These are phyloP conservation scores for Phytophthora idaei DNA, from an alignment of 352 stramenopile genomes.

Conservation along the genomic window DNA sequence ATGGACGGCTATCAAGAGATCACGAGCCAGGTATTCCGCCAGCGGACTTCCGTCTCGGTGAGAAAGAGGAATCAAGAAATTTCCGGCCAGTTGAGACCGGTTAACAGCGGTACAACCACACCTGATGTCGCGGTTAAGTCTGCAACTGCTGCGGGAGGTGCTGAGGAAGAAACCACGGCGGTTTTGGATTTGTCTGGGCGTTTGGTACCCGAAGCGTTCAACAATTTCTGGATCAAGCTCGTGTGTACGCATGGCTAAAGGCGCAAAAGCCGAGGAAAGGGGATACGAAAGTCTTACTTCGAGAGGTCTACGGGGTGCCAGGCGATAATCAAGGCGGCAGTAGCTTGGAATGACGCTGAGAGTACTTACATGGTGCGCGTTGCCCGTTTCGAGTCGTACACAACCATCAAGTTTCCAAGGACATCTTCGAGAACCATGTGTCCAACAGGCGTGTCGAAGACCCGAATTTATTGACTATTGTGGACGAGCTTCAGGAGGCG, in stretches of 20 bases:
- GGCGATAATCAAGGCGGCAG: slow-evolving; percentile 2
- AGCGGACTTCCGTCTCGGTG: slow-evolving; percentile 5
- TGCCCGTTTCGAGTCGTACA: background rate
- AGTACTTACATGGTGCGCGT: slow-evolving; percentile 1
- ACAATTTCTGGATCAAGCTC: slow-evolving; percentile 18
- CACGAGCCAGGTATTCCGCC: background rate
- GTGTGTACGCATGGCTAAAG: slow-evolving; percentile 14
- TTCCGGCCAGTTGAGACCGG: too few species aligned
- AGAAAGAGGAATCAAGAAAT: slow-evolving; percentile 5
- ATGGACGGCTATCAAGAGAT: slow-evolving; percentile 2
- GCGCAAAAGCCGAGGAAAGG: slow-evolving; percentile 7
- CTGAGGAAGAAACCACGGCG: too few species aligned
- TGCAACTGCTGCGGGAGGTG: too few species aligned
- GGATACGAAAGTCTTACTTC: slow-evolving; percentile 9
- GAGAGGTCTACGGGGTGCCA: background rate
- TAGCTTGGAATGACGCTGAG: background rate
- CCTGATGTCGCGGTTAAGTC: too few species aligned
- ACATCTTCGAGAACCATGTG: too few species aligned
- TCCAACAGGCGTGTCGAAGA: too few species aligned
- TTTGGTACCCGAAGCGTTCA: slow-evolving; percentile 7
- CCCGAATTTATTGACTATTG: too few species aligned
- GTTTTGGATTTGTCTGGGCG: too few species aligned
- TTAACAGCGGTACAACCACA: too few species aligned
- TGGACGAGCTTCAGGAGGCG: too few species aligned
- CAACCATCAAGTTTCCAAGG: background rate